phyloP scores from a whole-genome alignment of 176 grass and related monocot genomes.

The Ensete ventricosum region DNA sequence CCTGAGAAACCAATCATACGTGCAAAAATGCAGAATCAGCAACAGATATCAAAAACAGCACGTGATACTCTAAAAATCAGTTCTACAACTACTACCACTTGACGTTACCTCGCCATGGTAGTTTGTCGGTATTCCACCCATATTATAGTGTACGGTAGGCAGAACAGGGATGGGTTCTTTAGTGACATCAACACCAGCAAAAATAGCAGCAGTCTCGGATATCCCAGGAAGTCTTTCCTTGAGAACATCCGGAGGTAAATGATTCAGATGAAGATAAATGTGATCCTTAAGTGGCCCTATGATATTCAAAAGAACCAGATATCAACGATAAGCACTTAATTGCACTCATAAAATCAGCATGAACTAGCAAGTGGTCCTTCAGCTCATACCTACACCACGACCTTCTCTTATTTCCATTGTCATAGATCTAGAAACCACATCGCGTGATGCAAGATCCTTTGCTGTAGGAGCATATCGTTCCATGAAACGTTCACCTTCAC shows the following conservation, averaged over 20 bases:
- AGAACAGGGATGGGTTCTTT: slow-evolving; percentile 98
- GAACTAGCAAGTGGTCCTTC: neutral
- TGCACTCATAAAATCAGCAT: slow-evolving; percentile 8
- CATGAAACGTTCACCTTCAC: slow-evolving; percentile 85
- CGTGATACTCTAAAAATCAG: neutral
- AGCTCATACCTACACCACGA: slow-evolving; percentile 49
- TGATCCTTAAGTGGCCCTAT: slow-evolving; percentile 87
- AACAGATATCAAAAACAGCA: neutral
- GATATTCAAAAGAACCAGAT: slow-evolving; percentile 13
- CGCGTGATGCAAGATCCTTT: slow-evolving; percentile 80
- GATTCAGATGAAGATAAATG: slow-evolving; percentile 82
- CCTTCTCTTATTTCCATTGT: slow-evolving; percentile 80
- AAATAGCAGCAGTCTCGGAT: slow-evolving; percentile 97
- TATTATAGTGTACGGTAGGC: slow-evolving; percentile 96
- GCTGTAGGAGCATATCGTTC: slow-evolving; percentile 65
- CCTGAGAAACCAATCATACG: slow-evolving; percentile 33
- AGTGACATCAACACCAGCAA: slow-evolving; percentile 89
- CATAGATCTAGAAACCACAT: slow-evolving; percentile 80
- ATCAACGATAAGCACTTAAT: neutral
- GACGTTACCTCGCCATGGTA: slow-evolving; percentile 74
- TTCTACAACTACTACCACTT: neutral
- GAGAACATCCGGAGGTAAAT: slow-evolving; percentile 73
- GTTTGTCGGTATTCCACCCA: slow-evolving; percentile 98
- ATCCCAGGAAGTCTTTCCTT: slow-evolving; percentile 98
- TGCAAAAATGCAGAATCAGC: neutral